A percentile compares a stretch with the other conserved stretches of the same genome.
Evolutionary conservation across 148 eudicot genomes (phyloP).

Genomic region (Rhododendron vialii): DNA sequence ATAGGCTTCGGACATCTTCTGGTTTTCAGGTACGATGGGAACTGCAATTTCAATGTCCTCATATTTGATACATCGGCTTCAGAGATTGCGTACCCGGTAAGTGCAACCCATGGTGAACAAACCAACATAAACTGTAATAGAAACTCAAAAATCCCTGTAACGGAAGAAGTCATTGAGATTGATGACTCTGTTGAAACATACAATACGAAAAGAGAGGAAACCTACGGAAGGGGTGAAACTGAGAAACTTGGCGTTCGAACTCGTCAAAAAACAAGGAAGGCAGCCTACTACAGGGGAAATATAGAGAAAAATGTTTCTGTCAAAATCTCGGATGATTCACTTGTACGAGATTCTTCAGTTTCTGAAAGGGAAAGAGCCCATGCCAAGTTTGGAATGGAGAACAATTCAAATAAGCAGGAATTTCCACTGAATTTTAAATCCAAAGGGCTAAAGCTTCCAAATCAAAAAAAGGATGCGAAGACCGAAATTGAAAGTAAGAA

Average conservation of each 20-base stretch:
- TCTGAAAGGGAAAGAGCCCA: neutral
- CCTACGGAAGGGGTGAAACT: neutral
- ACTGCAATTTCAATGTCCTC: conserved; percentile 24
- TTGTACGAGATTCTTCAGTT: neutral
- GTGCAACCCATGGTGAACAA: neutral
- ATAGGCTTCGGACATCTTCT: conserved; percentile 25
- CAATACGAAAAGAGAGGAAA: neutral
- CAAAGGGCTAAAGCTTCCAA: neutral
- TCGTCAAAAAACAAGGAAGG: neutral
- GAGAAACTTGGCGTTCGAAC: neutral
- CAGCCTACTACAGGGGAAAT: neutral
- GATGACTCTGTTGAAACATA: neutral
- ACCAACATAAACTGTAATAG: neutral
- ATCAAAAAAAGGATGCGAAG: neutral
- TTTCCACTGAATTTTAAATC: neutral
- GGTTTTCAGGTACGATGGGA: conserved; percentile 26
- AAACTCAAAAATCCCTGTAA: neutral
- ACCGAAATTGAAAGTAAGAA: neutral
- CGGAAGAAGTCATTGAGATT: neutral
- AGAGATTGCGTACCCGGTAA: conserved; percentile 37
- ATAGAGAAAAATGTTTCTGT: neutral
- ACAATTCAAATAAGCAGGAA: neutral
- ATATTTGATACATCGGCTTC: conserved; percentile 33
- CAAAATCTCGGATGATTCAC: neutral
- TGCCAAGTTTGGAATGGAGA: neutral